Conservation (phyloP, 495 filamentous ascomycete genomes). For the Penicillium bialowiezense region DNA sequence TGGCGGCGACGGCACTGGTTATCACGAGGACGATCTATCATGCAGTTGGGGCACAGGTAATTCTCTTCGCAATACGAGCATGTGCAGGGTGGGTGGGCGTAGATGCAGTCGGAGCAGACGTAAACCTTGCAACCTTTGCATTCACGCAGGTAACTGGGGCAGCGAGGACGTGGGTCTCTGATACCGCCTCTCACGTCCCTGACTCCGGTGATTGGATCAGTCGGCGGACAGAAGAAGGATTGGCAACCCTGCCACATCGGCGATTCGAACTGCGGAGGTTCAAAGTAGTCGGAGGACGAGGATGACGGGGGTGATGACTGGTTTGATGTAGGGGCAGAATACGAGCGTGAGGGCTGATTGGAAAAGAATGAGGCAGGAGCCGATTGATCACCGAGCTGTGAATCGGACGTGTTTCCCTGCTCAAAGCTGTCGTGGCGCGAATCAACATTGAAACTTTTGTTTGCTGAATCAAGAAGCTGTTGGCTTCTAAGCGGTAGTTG, state of each 20-base stretch:
- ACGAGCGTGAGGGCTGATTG: conserved; percentile 23
- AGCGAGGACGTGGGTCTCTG: conserved; percentile 51
- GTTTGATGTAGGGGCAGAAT: conserved; percentile 40
- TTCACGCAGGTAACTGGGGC: conserved; percentile 47
- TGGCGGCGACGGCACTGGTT: conserved; percentile 41
- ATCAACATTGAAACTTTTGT: conserved; percentile 43
- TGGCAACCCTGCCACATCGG: conserved; percentile 56
- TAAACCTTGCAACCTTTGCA: conserved; percentile 54
- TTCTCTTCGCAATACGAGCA: conserved; percentile 53
- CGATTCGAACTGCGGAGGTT: conserved; percentile 29
- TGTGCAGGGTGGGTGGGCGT: conserved; percentile 45
- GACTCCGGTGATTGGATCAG: conserved; percentile 1
- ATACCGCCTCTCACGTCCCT: conserved; percentile 26
- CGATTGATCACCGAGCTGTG: conserved; percentile 15
- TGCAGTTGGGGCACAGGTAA: conserved; percentile 54
- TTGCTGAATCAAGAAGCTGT: conserved; percentile 31
- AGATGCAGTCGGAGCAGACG: conserved; percentile 55
- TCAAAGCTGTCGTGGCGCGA: conserved; percentile 24
- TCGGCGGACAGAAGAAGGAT: conserved; percentile 52
- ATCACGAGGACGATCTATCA: conserved; percentile 39
- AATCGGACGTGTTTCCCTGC: conserved; percentile 18
- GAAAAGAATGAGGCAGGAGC: conserved; percentile 10
- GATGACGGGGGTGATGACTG: conserved; percentile 42
- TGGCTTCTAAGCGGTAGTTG: conserved; percentile 36
- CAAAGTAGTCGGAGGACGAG: conserved; percentile 28